Evolutionary conservation across 345 rosid species (phyloP).

Genomic region (Carallia pectinifolia): DNA sequence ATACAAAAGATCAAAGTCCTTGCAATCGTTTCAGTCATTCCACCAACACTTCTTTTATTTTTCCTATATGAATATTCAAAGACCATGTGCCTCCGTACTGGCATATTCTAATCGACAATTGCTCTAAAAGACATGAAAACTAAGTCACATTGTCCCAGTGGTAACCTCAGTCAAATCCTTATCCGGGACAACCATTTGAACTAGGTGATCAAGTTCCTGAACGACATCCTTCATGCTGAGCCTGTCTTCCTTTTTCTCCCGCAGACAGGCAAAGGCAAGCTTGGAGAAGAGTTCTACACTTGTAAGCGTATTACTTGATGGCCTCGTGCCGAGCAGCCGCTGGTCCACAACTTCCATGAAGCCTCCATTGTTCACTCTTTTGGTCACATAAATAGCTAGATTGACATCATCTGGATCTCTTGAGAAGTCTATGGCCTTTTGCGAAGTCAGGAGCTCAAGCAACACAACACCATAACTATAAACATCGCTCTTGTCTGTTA

Average conservation of each 20-base stretch:
- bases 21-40: conserved; percentile 19
- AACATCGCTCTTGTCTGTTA: background rate
- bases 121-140: background rate
- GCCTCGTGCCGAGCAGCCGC: background rate
- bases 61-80: conserved; percentile 34
- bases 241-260: background rate
- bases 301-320: background rate
- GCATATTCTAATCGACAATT: background rate
- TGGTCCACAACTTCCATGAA: background rate
- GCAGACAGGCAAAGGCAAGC: background rate
- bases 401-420: background rate
- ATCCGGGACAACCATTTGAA: conserved; percentile 22
- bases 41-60: conserved; percentile 9
- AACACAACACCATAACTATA: background rate
- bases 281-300: background rate
- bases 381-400: background rate
- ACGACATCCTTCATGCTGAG: conserved; percentile 4
- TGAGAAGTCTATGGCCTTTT: background rate
- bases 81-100: background rate
- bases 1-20: conserved; percentile 6
- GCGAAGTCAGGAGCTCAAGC: conserved; percentile 1
- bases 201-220: conserved; percentile 43
- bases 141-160: conserved; percentile 6
- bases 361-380: conserved; percentile 30
- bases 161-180: conserved; percentile 7